Conservation (phyloP, 257 asterid genomes). For the Sherardia arvensis region DNA sequence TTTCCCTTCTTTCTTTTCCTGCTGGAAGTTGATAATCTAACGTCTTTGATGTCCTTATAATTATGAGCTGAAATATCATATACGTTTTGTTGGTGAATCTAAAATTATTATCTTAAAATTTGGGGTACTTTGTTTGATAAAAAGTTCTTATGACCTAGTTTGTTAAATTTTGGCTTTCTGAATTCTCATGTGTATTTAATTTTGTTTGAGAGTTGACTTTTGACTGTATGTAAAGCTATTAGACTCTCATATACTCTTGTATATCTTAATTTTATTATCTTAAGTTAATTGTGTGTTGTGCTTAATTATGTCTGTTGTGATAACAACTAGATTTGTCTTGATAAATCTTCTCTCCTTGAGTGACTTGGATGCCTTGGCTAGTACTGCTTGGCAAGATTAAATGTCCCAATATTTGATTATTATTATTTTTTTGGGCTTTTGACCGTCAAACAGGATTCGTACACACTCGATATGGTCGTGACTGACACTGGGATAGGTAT, state of each 20-base stretch:
- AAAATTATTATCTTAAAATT: background rate
- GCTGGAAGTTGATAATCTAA: background rate
- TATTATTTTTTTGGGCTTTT: background rate
- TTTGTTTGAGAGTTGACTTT: background rate
- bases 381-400: background rate
- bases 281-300: background rate
- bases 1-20: background rate
- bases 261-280: background rate
- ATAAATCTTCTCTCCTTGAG: background rate
- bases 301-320: background rate
- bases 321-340: background rate
- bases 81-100: background rate
- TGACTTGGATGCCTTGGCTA: background rate
- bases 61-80: background rate
- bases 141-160: background rate
- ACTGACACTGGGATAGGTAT: constrained; percentile 76
- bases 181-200: background rate
- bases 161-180: background rate
- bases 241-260: background rate
- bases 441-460: constrained; percentile 47
- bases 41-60: too few species aligned
- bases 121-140: background rate
- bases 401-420: background rate
- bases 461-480: constrained; percentile 59
- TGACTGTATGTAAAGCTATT: background rate